phyloP scores from a whole-genome alignment of 495 filamentous ascomycete species.

The Copromyces sp. region DNA sequence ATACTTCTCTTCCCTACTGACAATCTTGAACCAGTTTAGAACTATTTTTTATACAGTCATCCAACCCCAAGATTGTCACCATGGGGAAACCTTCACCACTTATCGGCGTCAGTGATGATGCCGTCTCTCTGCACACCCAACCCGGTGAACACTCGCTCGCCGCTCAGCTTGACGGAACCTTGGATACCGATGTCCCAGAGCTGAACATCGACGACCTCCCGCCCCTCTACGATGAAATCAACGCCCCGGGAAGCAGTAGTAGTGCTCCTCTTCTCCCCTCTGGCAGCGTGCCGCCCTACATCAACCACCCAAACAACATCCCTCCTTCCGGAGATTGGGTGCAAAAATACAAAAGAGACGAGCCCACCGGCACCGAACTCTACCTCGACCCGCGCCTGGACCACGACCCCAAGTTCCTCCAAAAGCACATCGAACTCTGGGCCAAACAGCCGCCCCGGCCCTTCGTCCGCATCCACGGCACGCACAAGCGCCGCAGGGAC shows the following conservation, averaged over 20 bases:
- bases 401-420: conserved; percentile 29
- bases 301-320: not conserved
- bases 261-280: conserved; percentile 17
- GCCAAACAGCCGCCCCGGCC: conserved; percentile 36
- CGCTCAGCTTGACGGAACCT: conserved; percentile 4
- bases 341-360: conserved; percentile 13
- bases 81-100: conserved; percentile 19
- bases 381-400: conserved; percentile 32
- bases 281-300: not conserved
- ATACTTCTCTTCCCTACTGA: not conserved
- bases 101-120: conserved; percentile 11
- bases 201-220: conserved; percentile 24
- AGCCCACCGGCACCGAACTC: conserved; percentile 20
- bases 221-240: conserved; percentile 25
- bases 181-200: conserved; percentile 24
- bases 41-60: not conserved
- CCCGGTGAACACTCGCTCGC: not conserved
- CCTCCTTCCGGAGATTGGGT: conserved; percentile 1
- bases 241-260: conserved; percentile 5
- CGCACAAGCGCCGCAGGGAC: conserved; percentile 36
- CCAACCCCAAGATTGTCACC: not conserved
- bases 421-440: conserved; percentile 31
- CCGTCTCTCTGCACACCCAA: conserved; percentile 21
- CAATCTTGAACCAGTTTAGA: not conserved
- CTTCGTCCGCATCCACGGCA: conserved; percentile 37